These are phyloP conservation scores for Penicillium daleae DNA, from an alignment of 495 filamentous ascomycete species.

Conservation along the genomic window DNA sequence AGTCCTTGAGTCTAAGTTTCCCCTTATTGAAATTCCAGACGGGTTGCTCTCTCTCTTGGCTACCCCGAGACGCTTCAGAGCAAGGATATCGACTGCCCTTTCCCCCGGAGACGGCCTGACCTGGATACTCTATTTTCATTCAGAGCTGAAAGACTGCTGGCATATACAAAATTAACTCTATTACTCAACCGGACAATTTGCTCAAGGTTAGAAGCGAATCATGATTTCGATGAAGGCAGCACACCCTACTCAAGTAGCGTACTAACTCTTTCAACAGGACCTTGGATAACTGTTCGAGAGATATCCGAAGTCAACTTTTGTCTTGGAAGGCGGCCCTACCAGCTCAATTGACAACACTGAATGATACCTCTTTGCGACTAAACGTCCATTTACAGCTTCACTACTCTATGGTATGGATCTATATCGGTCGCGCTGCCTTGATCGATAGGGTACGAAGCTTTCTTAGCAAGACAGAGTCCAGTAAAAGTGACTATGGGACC, in stretches of 20 bases:
- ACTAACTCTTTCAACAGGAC: constrained; percentile 4
- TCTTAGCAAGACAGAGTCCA: neutral
- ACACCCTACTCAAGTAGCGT: no score
- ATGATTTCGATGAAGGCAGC: no score
- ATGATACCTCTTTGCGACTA: constrained; percentile 1
- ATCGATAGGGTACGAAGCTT: constrained; percentile 9
- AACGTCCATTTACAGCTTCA: constrained; percentile 9
- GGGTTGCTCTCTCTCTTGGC: constrained; percentile 9
- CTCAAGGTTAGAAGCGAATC: constrained; percentile 2
- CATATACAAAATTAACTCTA: constrained; percentile 9
- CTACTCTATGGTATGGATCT: constrained; percentile 10
- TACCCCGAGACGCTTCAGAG: constrained; percentile 7
- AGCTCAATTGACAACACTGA: constrained; percentile 4
- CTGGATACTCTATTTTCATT: constrained; percentile 1
- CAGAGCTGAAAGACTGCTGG: constrained; percentile 7
- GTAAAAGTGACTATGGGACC: no score
- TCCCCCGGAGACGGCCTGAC: neutral
- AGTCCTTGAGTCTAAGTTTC: no score
- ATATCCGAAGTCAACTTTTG: constrained; percentile 9
- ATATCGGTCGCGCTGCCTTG: constrained; percentile 6
- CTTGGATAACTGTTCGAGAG: constrained; percentile 3
- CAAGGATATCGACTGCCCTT: constrained; percentile 8
- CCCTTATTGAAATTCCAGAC: constrained; percentile 2
- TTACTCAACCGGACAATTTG: constrained; percentile 4
- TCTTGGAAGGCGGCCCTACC: constrained; percentile 6